phyloP scores from a whole-genome alignment of 768 basidiomycete species.

The Rubroboletus satanas region DNA sequence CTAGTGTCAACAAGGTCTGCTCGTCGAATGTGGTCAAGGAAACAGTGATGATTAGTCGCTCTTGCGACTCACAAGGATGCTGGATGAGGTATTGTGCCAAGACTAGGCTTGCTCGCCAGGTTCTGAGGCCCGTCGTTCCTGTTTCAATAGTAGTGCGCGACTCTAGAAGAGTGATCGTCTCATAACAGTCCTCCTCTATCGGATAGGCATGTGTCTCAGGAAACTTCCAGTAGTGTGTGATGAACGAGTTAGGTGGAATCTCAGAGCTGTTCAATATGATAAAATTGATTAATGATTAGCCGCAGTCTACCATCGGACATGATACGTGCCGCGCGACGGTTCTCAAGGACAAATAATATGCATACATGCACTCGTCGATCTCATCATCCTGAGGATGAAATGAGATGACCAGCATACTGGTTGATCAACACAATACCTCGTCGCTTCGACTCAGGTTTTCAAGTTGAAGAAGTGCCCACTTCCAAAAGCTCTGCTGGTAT shows the following conservation, averaged over 20 bases:
- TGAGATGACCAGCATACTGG: not conserved
- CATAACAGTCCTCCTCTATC: slow-evolving; percentile 22
- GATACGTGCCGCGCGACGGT: slow-evolving; percentile 28
- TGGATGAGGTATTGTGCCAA: slow-evolving; percentile 58
- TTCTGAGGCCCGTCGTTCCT: slow-evolving; percentile 77
- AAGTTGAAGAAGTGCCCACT: slow-evolving; percentile 56
- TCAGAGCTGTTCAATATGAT: slow-evolving; percentile 18
- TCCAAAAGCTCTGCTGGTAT: slow-evolving; percentile 71
- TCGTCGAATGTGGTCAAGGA: not conserved
- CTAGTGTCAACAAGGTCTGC: slow-evolving; percentile 24
- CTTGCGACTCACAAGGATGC: slow-evolving; percentile 46
- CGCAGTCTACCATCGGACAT: not conserved
- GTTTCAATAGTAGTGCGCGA: slow-evolving; percentile 69
- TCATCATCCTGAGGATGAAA: slow-evolving; percentile 45
- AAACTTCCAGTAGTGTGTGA: slow-evolving; percentile 61
- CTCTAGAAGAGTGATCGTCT: slow-evolving; percentile 61
- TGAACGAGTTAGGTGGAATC: slow-evolving; percentile 44
- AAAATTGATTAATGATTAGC: not conserved
- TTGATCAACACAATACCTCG: slow-evolving; percentile 42
- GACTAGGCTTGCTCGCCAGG: slow-evolving; percentile 71
- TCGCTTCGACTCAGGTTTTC: slow-evolving; percentile 39
- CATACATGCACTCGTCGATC: slow-evolving; percentile 63
- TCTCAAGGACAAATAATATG: slow-evolving; percentile 51
- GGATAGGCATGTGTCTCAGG: not conserved
- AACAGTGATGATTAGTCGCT: not conserved